Base-by-base conservation (phyloP, 192 early-diverging fungal genomes). In the Coemansia sp. region DNA sequence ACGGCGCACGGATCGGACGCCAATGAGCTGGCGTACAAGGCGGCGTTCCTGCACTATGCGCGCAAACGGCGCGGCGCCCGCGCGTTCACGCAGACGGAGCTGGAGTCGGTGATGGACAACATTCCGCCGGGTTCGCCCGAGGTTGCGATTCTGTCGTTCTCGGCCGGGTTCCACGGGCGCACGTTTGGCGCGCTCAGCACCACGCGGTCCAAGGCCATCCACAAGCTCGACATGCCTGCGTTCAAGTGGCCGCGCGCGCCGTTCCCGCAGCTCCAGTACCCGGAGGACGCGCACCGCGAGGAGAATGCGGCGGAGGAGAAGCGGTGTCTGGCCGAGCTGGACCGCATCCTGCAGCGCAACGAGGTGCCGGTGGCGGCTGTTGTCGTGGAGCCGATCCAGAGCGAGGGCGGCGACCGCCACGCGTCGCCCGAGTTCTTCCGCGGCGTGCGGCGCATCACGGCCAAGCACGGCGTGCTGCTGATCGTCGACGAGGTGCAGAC, bases 401-500 rank as follows among this genome's bases (percentile, higher is more conserved):
- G 86, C 50, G 90, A 92, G 66, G 90, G 90, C 39, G 90, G 90
- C n/a, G 90, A 92, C 67, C 63, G 70, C 8, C 72, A 77, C 37
- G 90, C 90, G 5, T 90, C 89, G 14, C 67, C 89, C 14, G 67
- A 69, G 13, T 92, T 88, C 71, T 92, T 92, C 83, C 87, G 84
- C 16, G 83, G 67, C 5, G 72, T 92, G 25, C 81, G 88, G 41
- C 71, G 85, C 11, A 58, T 92, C 56, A 89, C 88, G 22, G 66
- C 75, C 37, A 67, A 85, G 41, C 54, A 85, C 46, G 84, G 85
- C 25, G 83, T 89, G 17, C 70, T 90, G 39, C 84, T 92, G 67
- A 92, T 92, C 65, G 90, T 92, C n/a, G 90, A 92, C 61, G 90
- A 92, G 65, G 90, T 92, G 46, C 90, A 92, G 65, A 92, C 90